Conservation (phyloP, 2,329 filamentous ascomycete genomes). For the Nothophaeocryptopus gaeumannii region DNA sequence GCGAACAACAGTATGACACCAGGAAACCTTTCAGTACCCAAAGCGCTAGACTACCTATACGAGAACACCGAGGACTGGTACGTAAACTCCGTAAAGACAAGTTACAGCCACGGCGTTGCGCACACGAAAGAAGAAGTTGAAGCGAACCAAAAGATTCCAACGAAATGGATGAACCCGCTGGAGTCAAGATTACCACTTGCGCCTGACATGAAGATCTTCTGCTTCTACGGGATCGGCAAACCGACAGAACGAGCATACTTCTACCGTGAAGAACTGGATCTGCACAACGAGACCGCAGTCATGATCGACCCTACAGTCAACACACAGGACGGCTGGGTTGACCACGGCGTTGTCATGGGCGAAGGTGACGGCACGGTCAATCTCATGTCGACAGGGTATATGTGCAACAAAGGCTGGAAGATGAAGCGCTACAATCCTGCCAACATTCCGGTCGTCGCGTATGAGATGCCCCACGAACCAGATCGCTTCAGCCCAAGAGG, state of each 20-base stretch:
- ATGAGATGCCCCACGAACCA: constrained; percentile 95
- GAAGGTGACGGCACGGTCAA: constrained; percentile 97
- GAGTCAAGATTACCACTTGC: constrained; percentile 84
- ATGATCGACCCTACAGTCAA: constrained; percentile 65
- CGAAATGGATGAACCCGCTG: constrained; percentile 92
- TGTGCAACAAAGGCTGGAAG: constrained; percentile 94
- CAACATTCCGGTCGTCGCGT: constrained; percentile 74
- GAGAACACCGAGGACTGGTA: constrained; percentile 85
- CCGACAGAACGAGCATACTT: constrained; percentile 90
- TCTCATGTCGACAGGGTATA: constrained; percentile 86
- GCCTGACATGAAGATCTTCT: constrained; percentile 89
- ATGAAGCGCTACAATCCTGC: constrained; percentile 93
- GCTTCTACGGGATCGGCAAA: constrained; percentile 95
- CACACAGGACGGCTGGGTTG: constrained; percentile 55
- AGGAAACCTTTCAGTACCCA: constrained; percentile 75
- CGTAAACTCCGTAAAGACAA: constrained; percentile 63
- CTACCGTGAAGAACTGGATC: constrained; percentile 71
- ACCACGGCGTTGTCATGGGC: constrained; percentile 91
- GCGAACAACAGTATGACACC: constrained; percentile 55
- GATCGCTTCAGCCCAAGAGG: constrained; percentile 83
- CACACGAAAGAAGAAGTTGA: constrained; percentile 77
- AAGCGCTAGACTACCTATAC: constrained; percentile 75
- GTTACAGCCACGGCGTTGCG: constrained; percentile 87
- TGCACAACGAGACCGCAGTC: constrained; percentile 58
- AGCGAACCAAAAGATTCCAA: constrained; percentile 50